Evolutionary conservation across 768 basidiomycete species (phyloP), one percentile per base, ranked within the genome.

Genomic region (Boletus tylopilopsis): DNA sequence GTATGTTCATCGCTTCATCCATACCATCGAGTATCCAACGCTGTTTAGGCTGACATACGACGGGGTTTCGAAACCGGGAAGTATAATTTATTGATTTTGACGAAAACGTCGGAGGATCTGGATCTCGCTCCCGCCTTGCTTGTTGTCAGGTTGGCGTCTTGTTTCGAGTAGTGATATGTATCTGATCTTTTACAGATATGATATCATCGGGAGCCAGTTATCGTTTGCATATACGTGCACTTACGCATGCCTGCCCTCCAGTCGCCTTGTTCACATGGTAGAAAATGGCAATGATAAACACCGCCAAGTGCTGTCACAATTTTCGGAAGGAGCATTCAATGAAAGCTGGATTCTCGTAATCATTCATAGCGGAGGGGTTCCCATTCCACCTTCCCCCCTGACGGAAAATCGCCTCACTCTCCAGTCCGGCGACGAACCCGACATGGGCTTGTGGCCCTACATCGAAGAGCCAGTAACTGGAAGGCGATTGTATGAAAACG

Each of bases 401-500:
- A 63, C 56, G 19, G 72, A 76, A 43, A 67, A 65, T 37, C 60
- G 60, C 24, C 62, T 76, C 49, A 62, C 75, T n/a, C 77, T 75
- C 52, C 68, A 71, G 35, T 76, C 75, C 13, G 76, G 75, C 25
- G 76, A 81, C 33, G 74, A 73, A 15, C 40, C 13, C 19, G 67
- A 68, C 2, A 56, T 63, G n/a, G 51, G 49, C 18, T 46, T 49
- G 8, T 64, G 60, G 38, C 54, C 64, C 18, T 79, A 55, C 52
- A 73, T 90, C 38, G 65, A 74, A 53, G 86, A 90, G 59, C 78
- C 89, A 2, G 75, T 76, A 3, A 82, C 85, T 11, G 74, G 82
- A 39, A 76, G 79, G 19, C 75, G 76, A 40, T 74, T 92, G 44
- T 77, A 77, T 57, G 68, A 71, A n/a, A 69, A 74, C 42, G 77